phyloP scores from a whole-genome alignment of 345 rosid species.

The Salix koriyanagi region DNA sequence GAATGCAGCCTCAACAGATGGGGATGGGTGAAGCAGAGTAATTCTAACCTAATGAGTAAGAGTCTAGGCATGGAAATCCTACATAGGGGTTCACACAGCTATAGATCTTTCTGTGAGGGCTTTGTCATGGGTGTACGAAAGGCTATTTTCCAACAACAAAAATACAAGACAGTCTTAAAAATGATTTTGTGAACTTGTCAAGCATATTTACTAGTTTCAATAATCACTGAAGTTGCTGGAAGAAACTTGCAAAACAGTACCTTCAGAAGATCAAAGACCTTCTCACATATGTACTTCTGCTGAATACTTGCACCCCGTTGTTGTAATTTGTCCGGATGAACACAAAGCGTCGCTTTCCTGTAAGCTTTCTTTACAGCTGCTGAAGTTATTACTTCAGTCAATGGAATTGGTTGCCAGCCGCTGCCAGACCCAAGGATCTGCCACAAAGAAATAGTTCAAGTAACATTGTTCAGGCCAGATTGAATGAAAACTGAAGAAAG shows the following conservation, averaged over 20 bases:
- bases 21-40: background rate
- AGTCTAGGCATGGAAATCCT: background rate
- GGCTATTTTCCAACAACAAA: background rate
- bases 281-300: conserved; percentile 88
- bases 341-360: conserved; percentile 94
- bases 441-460: conserved; percentile 13
- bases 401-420: conserved; percentile 94
- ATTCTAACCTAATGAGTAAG: background rate
- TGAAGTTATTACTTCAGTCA: conserved; percentile 90
- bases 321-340: conserved; percentile 96
- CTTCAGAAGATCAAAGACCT: conserved; percentile 96
- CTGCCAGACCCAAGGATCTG: conserved; percentile 87
- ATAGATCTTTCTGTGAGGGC: background rate
- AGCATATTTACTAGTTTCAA: background rate
- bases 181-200: background rate
- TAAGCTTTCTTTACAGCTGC: conserved; percentile 95
- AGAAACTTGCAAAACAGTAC: conserved; percentile 20
- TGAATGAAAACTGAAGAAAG: background rate
- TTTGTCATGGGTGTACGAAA: background rate
- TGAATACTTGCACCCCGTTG: conserved; percentile 91
- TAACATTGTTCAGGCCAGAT: background rate
- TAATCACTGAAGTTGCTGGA: background rate
- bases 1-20: background rate
- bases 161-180: background rate
- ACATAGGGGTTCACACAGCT: background rate